Conservation (phyloP, 1,139 yeast species). For the Geotrichum aggregatum region DNA sequence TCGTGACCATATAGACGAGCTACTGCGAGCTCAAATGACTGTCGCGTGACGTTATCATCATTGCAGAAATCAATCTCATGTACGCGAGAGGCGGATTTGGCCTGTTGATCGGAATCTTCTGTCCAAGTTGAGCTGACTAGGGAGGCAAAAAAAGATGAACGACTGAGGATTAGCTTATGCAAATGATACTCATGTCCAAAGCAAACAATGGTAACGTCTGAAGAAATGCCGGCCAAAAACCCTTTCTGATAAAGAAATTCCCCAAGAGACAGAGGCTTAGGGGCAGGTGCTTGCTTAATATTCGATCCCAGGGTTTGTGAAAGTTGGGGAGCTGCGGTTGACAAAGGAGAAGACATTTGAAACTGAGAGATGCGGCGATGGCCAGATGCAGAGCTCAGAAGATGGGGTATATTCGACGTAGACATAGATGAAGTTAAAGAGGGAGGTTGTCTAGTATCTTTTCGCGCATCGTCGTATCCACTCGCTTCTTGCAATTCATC, state of each 20-base stretch:
- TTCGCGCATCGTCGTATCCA: constrained; percentile 6
- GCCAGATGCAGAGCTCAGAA: constrained; percentile 9
- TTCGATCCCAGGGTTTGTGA: neutral
- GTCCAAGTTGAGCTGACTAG: constrained; percentile 47
- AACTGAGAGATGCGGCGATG: constrained; percentile 18
- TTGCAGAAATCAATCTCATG: constrained; percentile 41
- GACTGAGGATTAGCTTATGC: constrained; percentile 46
- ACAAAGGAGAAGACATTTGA: constrained; percentile 6
- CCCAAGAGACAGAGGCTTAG: constrained; percentile 26
- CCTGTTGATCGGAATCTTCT: neutral
- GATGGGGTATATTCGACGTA: constrained; percentile 12
- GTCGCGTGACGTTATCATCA: constrained; percentile 43
- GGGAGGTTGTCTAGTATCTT: constrained; percentile 9
- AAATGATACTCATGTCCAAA: constrained; percentile 44
- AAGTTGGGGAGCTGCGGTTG: neutral
- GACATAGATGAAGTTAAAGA: neutral
- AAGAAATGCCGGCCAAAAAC: constrained; percentile 45
- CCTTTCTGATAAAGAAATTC: constrained; percentile 42
- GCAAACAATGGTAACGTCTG: constrained; percentile 48
- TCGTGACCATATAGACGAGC: constrained; percentile 45
- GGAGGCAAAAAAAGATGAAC: constrained; percentile 47
- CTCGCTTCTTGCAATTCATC: neutral
- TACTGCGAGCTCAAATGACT: constrained; percentile 47
- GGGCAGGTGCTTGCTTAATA: neutral
- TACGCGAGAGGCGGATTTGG: constrained; percentile 13